These are phyloP conservation scores for Hyphopichia homilentoma DNA, from an alignment of 805 yeast species.

Conservation along the genomic window DNA sequence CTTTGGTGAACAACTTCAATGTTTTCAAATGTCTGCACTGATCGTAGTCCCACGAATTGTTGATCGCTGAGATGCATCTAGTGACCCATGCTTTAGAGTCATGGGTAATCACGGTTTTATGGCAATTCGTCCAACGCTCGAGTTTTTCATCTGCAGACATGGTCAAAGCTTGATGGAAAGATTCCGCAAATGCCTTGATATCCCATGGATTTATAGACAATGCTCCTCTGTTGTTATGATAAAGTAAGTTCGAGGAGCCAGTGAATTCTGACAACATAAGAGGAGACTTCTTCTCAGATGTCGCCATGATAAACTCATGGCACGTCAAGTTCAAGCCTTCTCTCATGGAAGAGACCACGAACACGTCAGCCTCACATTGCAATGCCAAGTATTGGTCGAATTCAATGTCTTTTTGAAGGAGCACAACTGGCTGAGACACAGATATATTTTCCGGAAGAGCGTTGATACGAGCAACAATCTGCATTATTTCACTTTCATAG, in stretches of 20 bases:
- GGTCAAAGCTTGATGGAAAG: constrained; percentile 60
- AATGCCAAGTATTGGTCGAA: constrained; percentile 88
- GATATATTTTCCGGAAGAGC: constrained; percentile 71
- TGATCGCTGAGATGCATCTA: constrained; percentile 51
- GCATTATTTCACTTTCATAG: constrained; percentile 68
- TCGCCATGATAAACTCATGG: constrained; percentile 85
- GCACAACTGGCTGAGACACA: constrained; percentile 74
- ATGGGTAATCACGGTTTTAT: constrained; percentile 55
- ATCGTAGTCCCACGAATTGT: constrained; percentile 36
- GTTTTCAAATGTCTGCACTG: constrained; percentile 21
- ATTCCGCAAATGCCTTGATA: constrained; percentile 57
- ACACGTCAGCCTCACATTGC: constrained; percentile 79
- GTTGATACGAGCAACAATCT: constrained; percentile 83
- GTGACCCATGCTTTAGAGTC: constrained; percentile 77
- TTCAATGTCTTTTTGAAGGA: constrained; percentile 83
- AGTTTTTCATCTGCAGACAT: constrained; percentile 59
- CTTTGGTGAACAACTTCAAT: constrained; percentile 28
- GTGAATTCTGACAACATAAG: constrained; percentile 88
- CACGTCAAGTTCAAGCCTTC: constrained; percentile 97
- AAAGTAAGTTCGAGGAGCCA: constrained; percentile 82
- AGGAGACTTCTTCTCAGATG: constrained; percentile 70
- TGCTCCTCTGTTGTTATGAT: constrained; percentile 54
- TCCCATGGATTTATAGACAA: constrained; percentile 91
- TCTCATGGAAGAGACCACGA: constrained; percentile 85
- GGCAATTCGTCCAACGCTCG: constrained; percentile 59